Conservation (phyloP, 2,329 filamentous ascomycete species). For the Penicillium sp. region DNA sequence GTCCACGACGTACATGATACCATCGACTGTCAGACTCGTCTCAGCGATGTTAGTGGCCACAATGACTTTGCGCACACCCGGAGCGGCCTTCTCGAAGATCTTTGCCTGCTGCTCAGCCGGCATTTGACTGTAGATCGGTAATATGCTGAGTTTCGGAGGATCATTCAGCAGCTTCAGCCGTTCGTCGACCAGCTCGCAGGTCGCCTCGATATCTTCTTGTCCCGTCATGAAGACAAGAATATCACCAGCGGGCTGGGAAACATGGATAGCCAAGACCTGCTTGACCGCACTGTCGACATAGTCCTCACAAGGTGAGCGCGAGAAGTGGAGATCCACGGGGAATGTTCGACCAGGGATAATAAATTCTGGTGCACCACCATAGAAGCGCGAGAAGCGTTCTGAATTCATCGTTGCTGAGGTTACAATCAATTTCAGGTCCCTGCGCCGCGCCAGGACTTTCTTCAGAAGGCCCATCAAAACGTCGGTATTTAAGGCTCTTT, state of each 20-base stretch:
- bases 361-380: constrained; percentile 92
- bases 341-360: constrained; percentile 95
- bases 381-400: constrained; percentile 93
- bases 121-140: constrained; percentile 99
- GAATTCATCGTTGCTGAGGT: constrained; percentile 99
- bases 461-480: constrained; percentile 97
- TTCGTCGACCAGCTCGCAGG: constrained; percentile 88
- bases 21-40: constrained; percentile 94
- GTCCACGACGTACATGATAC: constrained; percentile 99
- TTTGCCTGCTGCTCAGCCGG: constrained; percentile 95
- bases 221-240: constrained; percentile 99
- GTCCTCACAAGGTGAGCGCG: constrained; percentile 90
- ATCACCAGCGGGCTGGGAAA: constrained; percentile 87
- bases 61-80: constrained; percentile 93
- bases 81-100: constrained; percentile 88
- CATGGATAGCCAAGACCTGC: constrained; percentile 91
- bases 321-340: constrained; percentile 94
- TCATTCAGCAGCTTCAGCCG: constrained; percentile 85
- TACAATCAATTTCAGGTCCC: constrained; percentile 93
- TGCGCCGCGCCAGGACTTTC: constrained; percentile 83
- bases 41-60: constrained; percentile 98
- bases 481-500: constrained; percentile 92
- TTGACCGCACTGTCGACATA: constrained; percentile 97
- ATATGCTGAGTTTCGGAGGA: constrained; percentile 85
- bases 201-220: constrained; percentile 96